These are phyloP conservation scores for Luzula sylvatica DNA, from an alignment of 176 grass and related monocot genomes.

Conservation along the genomic window DNA sequence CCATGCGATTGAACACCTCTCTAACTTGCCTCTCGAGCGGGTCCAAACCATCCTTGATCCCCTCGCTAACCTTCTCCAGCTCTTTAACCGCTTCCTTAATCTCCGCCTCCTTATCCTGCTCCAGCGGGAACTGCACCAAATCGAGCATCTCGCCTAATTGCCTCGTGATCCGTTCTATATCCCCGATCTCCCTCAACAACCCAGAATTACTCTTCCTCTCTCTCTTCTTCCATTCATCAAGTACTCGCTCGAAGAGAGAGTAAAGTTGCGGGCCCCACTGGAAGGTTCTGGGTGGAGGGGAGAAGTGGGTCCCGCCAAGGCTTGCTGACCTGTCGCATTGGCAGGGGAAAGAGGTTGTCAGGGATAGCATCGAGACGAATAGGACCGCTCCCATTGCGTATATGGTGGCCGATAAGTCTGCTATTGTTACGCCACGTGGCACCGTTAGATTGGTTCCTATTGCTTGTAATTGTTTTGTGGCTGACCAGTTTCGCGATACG, in stretches of 20 bases:
- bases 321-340: constrained; percentile 54
- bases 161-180: constrained; percentile 63
- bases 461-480: constrained; percentile 81
- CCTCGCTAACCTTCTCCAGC: constrained; percentile 42
- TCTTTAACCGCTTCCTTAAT: constrained; percentile 41
- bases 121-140: constrained; percentile 45
- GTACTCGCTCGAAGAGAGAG: constrained; percentile 48
- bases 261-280: constrained; percentile 34
- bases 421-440: constrained; percentile 39
- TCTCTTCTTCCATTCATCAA: constrained; percentile 90
- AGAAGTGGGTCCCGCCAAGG: constrained; percentile 50
- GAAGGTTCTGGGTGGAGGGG: constrained; percentile 45
- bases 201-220: constrained; percentile 65
- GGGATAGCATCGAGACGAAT: constrained; percentile 48
- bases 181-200: constrained; percentile 77
- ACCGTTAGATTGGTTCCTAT: constrained; percentile 47
- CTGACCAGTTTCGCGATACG: constrained; percentile 87
- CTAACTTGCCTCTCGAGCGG: constrained; percentile 77
- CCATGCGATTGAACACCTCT: constrained; percentile 72
- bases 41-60: constrained; percentile 61
- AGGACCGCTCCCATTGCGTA: constrained; percentile 63
- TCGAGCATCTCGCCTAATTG: constrained; percentile 64
- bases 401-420: constrained; percentile 37
- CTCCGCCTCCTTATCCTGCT: constrained; percentile 39
- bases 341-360: constrained; percentile 73